Evolutionary conservation across 1,284 basidiomycete genomes (phyloP).

Genomic region (Cutaneotrichosporon cavernicola): DNA sequence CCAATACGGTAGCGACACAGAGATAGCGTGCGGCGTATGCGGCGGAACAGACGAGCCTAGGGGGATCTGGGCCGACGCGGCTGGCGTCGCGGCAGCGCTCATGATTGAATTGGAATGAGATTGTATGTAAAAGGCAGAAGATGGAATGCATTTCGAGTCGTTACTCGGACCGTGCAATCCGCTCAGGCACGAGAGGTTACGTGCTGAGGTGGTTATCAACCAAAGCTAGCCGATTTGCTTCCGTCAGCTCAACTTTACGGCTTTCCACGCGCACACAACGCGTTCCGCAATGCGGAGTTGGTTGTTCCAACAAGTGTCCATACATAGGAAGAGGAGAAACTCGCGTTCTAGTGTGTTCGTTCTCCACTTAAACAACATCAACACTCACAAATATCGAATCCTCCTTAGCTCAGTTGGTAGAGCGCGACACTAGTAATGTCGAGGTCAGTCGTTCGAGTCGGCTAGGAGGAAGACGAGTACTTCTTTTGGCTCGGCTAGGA

Average conservation of each 20-base stretch:
- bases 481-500: conserved; percentile 8
- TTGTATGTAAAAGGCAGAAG: neutral
- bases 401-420: conserved; percentile 43
- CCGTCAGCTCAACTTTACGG: too few species aligned
- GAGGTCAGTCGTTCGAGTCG: conserved; percentile 14
- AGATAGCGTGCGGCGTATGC: conserved; percentile 77
- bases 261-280: too few species aligned
- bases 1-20: conserved; percentile 96
- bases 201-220: too few species aligned
- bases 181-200: too few species aligned
- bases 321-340: neutral
- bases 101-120: conserved; percentile 20
- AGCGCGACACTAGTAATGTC: conserved; percentile 42
- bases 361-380: neutral
- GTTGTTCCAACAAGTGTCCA: too few species aligned
- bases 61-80: conserved; percentile 37
- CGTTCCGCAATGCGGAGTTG: too few species aligned
- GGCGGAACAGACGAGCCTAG: conserved; percentile 55
- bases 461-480: neutral
- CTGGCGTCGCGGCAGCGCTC: conserved; percentile 7
- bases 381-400: neutral
- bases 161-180: neutral
- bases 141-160: neutral
- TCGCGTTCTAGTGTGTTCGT: neutral
- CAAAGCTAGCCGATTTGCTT: too few species aligned